phyloP scores from a whole-genome alignment of 179 eudicot genomes.

The Heliamphora pulchella region DNA sequence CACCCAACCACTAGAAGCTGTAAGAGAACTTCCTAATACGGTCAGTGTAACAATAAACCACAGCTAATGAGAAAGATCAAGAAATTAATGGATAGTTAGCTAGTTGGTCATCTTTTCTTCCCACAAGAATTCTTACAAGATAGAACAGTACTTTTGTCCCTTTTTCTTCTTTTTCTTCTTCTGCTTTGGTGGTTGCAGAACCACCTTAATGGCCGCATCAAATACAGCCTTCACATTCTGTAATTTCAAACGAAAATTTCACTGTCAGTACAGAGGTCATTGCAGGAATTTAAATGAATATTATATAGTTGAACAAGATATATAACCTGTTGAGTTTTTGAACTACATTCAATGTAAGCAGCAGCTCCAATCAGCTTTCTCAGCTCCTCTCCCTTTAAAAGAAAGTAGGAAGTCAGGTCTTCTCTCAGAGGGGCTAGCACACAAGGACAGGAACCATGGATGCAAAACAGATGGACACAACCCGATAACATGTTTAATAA shows the following conservation, averaged over 20 bases:
- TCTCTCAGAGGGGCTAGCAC: not conserved
- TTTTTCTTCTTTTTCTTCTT: conserved; percentile 81
- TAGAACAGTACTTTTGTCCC: conserved; percentile 51
- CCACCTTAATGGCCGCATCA: conserved; percentile 89
- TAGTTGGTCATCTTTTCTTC: conserved; percentile 19
- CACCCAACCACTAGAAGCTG: conserved; percentile 19
- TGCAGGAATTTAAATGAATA: not conserved
- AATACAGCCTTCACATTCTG: conserved; percentile 96
- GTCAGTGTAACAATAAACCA: conserved; percentile 25
- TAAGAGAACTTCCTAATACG: conserved; percentile 15
- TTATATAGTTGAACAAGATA: not conserved
- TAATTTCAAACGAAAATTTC: conserved; percentile 10
- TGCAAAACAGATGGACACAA: not conserved
- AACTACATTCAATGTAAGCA: conserved; percentile 79
- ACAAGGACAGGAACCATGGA: not conserved
- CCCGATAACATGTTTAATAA: no score
- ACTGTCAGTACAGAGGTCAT: not conserved
- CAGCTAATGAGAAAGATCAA: conserved; percentile 9
- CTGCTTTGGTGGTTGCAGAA: conserved; percentile 80
- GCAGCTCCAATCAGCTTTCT: conserved; percentile 74
- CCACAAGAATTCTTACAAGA: conserved; percentile 34
- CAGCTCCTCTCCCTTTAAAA: conserved; percentile 69
- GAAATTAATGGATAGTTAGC: conserved; percentile 13
- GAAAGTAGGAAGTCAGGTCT: conserved; percentile 14
- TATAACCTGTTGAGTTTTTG: conserved; percentile 83